A percentile compares a stretch with the other conserved stretches of the same genome.
phyloP scores from a whole-genome alignment of 352 stramenopile genomes.

The Blastocystis sp. region DNA sequence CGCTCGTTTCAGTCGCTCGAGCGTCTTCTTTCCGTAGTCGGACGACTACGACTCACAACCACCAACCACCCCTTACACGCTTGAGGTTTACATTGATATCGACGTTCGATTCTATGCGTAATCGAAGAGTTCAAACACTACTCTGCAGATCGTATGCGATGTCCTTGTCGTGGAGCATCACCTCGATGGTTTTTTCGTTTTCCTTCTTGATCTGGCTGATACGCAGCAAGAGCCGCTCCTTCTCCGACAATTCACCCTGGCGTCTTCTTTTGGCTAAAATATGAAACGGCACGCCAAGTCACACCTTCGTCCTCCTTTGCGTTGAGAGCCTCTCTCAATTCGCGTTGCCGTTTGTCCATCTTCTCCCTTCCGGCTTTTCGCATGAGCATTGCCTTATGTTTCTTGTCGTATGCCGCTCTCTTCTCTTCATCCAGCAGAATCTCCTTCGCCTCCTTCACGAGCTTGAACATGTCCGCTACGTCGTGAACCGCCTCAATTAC shows the following conservation, averaged over 20 bases:
- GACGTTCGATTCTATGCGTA: neutral
- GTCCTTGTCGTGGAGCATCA: slow-evolving; percentile 11
- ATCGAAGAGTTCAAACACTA: neutral
- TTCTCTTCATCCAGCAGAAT: slow-evolving; percentile 48
- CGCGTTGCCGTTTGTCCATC: slow-evolving; percentile 57
- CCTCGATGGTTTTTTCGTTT: slow-evolving; percentile 30
- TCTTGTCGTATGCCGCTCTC: slow-evolving; percentile 33
- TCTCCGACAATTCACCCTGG: slow-evolving; percentile 37
- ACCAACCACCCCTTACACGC: neutral
- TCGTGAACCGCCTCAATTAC: neutral
- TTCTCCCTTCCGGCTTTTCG: slow-evolving; percentile 55
- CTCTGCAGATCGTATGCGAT: neutral
- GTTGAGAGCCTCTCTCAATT: slow-evolving; percentile 39
- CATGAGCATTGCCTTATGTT: slow-evolving; percentile 57
- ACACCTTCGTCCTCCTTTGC: slow-evolving; percentile 41
- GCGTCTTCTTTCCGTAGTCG: slow-evolving; percentile 44
- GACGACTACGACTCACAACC: neutral
- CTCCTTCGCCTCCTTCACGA: slow-evolving; percentile 49
- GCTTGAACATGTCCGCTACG: slow-evolving; percentile 52
- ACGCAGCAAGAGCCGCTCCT: slow-evolving; percentile 12
- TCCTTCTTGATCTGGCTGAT: slow-evolving; percentile 33
- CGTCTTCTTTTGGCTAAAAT: slow-evolving; percentile 39
- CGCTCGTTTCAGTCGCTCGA: slow-evolving; percentile 25
- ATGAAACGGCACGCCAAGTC: neutral
- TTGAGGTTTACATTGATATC: slow-evolving; percentile 27